A percentile compares a stretch with the other conserved stretches of the same genome.
Conservation (phyloP, 2,329 filamentous ascomycete genomes). For the Ceratocystis cubensis region DNA sequence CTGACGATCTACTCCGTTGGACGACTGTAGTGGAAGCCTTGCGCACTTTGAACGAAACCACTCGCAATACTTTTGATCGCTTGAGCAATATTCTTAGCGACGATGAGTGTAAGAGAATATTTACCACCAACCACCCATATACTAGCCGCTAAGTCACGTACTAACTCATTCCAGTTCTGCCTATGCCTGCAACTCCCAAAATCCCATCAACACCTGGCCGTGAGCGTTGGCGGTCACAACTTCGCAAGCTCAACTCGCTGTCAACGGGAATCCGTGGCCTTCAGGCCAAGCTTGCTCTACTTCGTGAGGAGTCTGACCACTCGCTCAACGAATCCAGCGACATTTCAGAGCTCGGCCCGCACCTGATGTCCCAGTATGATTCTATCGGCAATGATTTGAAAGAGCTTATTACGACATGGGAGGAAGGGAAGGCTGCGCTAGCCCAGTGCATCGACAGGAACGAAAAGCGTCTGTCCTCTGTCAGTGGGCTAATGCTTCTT, state of each 20-base stretch:
- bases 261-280: conserved; percentile 83
- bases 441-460: conserved; percentile 71
- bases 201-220: conserved; percentile 55
- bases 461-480: conserved; percentile 54
- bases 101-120: conserved; percentile 53
- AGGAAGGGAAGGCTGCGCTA: conserved; percentile 71
- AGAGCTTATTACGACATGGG: conserved; percentile 71
- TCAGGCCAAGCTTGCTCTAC: conserved; percentile 84
- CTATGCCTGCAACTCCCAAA: conserved; percentile 44
- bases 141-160: conserved; percentile 14
- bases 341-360: conserved; percentile 62
- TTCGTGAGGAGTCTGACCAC: conserved; percentile 78
- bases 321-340: conserved; percentile 61
- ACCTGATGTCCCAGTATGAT: conserved; percentile 81
- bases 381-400: conserved; percentile 82
- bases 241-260: conserved; percentile 76
- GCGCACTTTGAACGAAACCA: conserved; percentile 48
- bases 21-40: conserved; percentile 65
- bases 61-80: conserved; percentile 49
- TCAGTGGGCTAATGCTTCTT: conserved; percentile 38
- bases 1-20: conserved; percentile 67
- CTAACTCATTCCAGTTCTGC: conserved; percentile 34
- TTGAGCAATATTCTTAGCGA: conserved; percentile 61
- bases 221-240: conserved; percentile 73
- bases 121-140: conserved; percentile 21